Base-by-base conservation (phyloP, 108 stramenopile genomes). In the Chaetoceros tenuissimus region DNA sequence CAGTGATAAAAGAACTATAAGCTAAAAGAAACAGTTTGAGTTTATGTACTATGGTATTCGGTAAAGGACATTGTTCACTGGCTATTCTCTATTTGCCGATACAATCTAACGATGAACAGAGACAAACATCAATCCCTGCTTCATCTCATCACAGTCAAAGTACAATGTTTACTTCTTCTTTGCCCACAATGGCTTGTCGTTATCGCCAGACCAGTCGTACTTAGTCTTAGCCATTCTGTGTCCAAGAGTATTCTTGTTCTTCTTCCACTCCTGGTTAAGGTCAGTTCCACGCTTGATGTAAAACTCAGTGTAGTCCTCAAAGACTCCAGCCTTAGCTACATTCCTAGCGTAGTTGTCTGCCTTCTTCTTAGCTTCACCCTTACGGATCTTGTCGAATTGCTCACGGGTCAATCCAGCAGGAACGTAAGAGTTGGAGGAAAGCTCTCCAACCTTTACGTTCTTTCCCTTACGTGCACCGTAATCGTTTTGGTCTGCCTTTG, bases 141-240 rank as follows among this genome's bases (percentile, higher is more conserved):
- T n/a, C n/a, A n/a, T n/a, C n/a, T n/a, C n/a, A n/a, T n/a, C n/a
- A n/a, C n/a, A n/a, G n/a, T n/a, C n/a, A n/a, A n/a, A n/a, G n/a
- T n/a, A n/a, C n/a, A n/a, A 40, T 10, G 18, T 28, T 43, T 55
- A 55, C 54, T 55, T 55, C 54, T 55, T 55, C 54, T 43, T 43
- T 5, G 29, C 23, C 54, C 22, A 55, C 5, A n/a, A 7, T 5
- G 57, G 57, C 57, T 26, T 44, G 27, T 51, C 18, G 19, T 28
- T 62, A 31, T 56, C n/a, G 19, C 77, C 81, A 54, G 71, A 73
- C 74, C 68, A 79, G 49, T 84, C 82, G 34, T 67, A 84, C 76
- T 84, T 84, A 66, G 78, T 79, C 80, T 84, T 84, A 50, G 71
- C 82, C 67, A 79, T 73, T 28, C 47, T 29, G 70, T 84, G 82